These are phyloP conservation scores for Lasiodiplodia sp. DNA, from an alignment of 2,329 filamentous ascomycete genomes.

Conservation along the genomic window DNA sequence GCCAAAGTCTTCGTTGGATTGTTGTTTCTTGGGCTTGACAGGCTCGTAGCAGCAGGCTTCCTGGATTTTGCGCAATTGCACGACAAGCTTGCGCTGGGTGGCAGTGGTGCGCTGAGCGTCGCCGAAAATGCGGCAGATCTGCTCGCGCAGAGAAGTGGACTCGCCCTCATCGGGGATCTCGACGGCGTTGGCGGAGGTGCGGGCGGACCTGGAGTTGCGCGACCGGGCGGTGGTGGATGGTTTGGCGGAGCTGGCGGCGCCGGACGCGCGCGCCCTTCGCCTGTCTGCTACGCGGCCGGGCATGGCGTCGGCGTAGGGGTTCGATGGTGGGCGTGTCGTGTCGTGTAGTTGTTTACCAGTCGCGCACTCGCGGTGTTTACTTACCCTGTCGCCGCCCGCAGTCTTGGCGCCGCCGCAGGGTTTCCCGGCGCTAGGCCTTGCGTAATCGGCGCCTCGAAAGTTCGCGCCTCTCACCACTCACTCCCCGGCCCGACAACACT, in stretches of 20 bases:
- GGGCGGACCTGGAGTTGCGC: conserved; percentile 52
- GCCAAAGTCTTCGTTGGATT: conserved; percentile 71
- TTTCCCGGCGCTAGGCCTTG: conserved; percentile 4
- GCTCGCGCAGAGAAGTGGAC: conserved; percentile 73
- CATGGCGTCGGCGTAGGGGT: conserved; percentile 45
- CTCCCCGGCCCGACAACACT: conserved; percentile 28
- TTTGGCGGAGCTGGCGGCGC: conserved; percentile 49
- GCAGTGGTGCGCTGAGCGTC: conserved; percentile 86
- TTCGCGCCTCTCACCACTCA: conserved; percentile 3
- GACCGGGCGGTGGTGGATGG: conserved; percentile 48
- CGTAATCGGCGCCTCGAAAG: conserved; percentile 30
- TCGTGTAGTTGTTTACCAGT: conserved; percentile 32
- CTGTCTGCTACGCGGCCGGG: conserved; percentile 52
- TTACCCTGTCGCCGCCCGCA: not conserved
- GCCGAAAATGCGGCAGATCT: conserved; percentile 66
- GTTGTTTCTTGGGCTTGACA: conserved; percentile 59
- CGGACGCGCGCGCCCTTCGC: conserved; percentile 49
- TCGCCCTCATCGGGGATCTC: conserved; percentile 74
- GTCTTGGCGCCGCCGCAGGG: not conserved
- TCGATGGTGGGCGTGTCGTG: conserved; percentile 26
- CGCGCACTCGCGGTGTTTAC: conserved; percentile 3
- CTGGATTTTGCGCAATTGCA: conserved; percentile 88
- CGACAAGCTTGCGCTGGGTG: conserved; percentile 86
- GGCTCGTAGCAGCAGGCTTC: conserved; percentile 75
- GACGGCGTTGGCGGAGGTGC: conserved; percentile 48